A percentile compares a stretch with the other conserved stretches of the same genome.
phyloP scores from a whole-genome alignment of 2,329 filamentous ascomycete species.

The Penicillium janthinellum region DNA sequence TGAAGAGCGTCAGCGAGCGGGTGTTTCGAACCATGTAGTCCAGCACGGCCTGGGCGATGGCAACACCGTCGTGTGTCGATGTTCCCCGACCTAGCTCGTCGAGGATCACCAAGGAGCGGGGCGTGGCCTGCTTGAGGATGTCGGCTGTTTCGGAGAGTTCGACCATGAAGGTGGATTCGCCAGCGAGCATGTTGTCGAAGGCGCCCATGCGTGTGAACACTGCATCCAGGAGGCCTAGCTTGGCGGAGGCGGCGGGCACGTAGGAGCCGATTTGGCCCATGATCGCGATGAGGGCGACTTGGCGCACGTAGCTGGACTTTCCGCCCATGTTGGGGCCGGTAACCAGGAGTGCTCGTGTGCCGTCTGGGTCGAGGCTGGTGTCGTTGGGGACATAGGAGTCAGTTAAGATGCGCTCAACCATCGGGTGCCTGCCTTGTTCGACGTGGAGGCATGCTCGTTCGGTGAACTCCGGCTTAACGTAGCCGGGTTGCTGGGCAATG shows the following conservation, averaged over 20 bases:
- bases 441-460: conserved; percentile 70
- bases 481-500: conserved; percentile 83
- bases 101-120: conserved; percentile 82
- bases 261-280: conserved; percentile 95
- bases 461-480: conserved; percentile 73
- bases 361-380: conserved; percentile 67
- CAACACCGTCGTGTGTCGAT: conserved; percentile 91
- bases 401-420: conserved; percentile 88
- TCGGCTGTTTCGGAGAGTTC: conserved; percentile 90
- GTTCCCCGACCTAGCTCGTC: conserved; percentile 95
- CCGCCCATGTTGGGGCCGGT: conserved; percentile 99
- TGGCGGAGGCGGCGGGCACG: conserved; percentile 75
- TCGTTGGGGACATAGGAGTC: conserved; percentile 90
- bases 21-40: conserved; percentile 77
- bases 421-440: conserved; percentile 79
- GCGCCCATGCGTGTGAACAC: conserved; percentile 96
- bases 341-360: conserved; percentile 76
- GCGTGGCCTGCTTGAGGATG: conserved; percentile 86
- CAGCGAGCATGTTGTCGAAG: conserved; percentile 91
- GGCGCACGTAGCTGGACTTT: conserved; percentile 95
- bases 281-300: conserved; percentile 85
- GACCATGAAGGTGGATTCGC: conserved; percentile 97
- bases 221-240: conserved; percentile 81
- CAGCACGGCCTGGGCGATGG: conserved; percentile 90
- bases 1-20: conserved; percentile 83